Base-by-base conservation (phyloP, 169 alveolate species). In the Plasmodium knowlesi region DNA sequence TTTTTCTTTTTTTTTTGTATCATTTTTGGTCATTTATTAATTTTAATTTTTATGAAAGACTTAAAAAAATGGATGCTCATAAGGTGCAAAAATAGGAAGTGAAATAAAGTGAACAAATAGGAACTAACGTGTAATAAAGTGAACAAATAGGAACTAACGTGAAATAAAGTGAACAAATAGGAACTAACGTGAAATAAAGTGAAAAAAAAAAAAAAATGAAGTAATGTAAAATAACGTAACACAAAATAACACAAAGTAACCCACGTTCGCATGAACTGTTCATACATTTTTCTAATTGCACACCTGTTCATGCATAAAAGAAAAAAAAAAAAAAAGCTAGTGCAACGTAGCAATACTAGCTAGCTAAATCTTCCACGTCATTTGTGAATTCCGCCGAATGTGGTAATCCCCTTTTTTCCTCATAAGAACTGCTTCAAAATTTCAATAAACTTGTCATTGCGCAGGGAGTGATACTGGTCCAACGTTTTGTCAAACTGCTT, bases 401-500 rank as follows among this genome's bases (percentile, higher is more conserved):
- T 67, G 19, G 14, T 19, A 67, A 28, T 67, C 39, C 37, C 37
- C 37, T n/a, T 25, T 22, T 67, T 39, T 30, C 28, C 30, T 88
- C 71, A 88, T 88, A 88, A 88, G 41, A 88, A 88, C 50, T 88
- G 70, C 74, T 88, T 88, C 53, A 88, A 30, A 37, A 79, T 41
- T 79, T 88, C 94, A 78, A 88, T 46, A 72, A 88, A 72, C n/a
- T 88, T 88, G 54, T 88, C 94, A 79, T 88, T 88, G 70, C 88
- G 89, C 76, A 88, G 28, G 32, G 37, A 78, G 72, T 57, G 50
- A 22, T 88, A 88, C 70, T 88, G 94, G 71, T 88, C 89, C 37
- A 88, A 88, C 6, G 94, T 88, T 88, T 88, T 88, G 84, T 88
- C 94, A 54, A 88, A 88, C 30, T 88, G 89, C 82, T 88, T 88